Conservation (phyloP, 1,284 basidiomycete species). For the Cutaneotrichosporon cutaneum region DNA sequence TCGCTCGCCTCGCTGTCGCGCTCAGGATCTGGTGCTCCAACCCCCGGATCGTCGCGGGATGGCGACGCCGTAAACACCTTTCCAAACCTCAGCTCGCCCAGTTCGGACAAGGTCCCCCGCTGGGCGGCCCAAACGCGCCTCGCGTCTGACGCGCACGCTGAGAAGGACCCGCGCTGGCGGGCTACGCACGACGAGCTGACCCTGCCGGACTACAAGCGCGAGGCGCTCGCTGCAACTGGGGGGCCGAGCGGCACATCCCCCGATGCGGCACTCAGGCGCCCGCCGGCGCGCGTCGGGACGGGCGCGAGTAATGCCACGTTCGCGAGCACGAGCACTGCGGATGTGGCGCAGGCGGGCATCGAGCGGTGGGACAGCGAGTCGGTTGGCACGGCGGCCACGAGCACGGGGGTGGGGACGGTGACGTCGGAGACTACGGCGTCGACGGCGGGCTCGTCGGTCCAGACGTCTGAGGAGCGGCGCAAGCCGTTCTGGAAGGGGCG, state of each 20-base stretch:
- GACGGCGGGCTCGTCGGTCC: not conserved
- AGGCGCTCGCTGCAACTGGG: not conserved
- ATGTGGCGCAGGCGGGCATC: conserved; percentile 7
- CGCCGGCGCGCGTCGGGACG: not conserved
- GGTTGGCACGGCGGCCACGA: not conserved
- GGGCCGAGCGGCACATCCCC: not conserved
- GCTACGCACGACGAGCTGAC: not conserved
- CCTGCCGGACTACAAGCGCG: not conserved
- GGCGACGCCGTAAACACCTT: not conserved
- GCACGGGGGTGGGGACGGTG: not conserved
- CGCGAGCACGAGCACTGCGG: conserved; percentile 5
- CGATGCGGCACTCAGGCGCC: not conserved
- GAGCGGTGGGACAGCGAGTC: conserved; percentile 5
- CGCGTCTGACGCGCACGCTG: conserved; percentile 25
- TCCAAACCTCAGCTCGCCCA: not conserved
- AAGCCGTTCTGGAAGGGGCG: not conserved
- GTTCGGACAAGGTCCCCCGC: not conserved
- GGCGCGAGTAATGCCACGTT: not conserved
- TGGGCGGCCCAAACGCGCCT: not conserved
- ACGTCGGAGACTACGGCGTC: not conserved
- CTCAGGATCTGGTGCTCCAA: not conserved
- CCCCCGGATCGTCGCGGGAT: not conserved
- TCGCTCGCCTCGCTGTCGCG: not conserved
- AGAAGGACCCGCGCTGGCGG: conserved; percentile 32
- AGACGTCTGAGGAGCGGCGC: not conserved